A percentile compares a stretch with the other conserved stretches of the same genome.
phyloP scores from a whole-genome alignment of 1,284 basidiomycete genomes.

The Farysia itapuensis region DNA sequence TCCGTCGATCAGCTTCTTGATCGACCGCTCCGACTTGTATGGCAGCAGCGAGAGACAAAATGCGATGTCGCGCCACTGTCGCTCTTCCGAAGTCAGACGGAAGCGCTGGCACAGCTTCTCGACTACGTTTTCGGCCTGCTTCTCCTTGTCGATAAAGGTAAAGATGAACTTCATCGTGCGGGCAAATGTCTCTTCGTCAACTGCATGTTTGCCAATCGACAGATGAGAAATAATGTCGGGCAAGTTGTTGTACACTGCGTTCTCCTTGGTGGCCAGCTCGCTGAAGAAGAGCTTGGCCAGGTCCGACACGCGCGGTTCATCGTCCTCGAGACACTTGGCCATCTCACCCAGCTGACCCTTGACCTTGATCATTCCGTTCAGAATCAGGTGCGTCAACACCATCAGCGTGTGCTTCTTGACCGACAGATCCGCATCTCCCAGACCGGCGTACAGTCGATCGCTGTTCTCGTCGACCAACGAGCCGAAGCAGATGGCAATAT shows the following conservation, averaged over 20 bases:
- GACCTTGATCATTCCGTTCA: slow-evolving; percentile 99
- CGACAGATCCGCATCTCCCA: slow-evolving; percentile 79
- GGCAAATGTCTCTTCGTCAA: slow-evolving; percentile 88
- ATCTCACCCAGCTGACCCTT: slow-evolving; percentile 98
- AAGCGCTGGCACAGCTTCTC: slow-evolving; percentile 65
- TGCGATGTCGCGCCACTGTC: slow-evolving; percentile 97
- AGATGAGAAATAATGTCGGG: slow-evolving; percentile 71
- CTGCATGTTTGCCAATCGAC: slow-evolving; percentile 87
- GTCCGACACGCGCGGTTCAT: slow-evolving; percentile 84
- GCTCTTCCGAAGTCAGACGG: slow-evolving; percentile 79
- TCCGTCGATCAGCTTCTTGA: slow-evolving; percentile 94
- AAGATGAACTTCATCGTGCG: slow-evolving; percentile 95
- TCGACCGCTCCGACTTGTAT: slow-evolving; percentile 92
- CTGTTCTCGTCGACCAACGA: slow-evolving; percentile 96
- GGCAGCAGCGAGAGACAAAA: slow-evolving; percentile 91
- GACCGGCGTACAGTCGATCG: slow-evolving; percentile 88
- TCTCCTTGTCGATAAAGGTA: slow-evolving; percentile 86
- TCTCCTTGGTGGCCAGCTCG: slow-evolving; percentile 92
- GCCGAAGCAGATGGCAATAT: slow-evolving; percentile 95
- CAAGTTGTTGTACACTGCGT: slow-evolving; percentile 97
- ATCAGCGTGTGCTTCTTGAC: slow-evolving; percentile 99
- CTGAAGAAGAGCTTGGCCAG: slow-evolving; percentile 96
- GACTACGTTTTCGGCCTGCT: slow-evolving; percentile 59
- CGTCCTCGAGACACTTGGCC: slow-evolving; percentile 96
- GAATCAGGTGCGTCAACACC: slow-evolving; percentile 94